Evolutionary conservation across 345 rosid species (phyloP), one percentile per base, ranked within the genome.

Genomic region (Adansonia digitata): DNA sequence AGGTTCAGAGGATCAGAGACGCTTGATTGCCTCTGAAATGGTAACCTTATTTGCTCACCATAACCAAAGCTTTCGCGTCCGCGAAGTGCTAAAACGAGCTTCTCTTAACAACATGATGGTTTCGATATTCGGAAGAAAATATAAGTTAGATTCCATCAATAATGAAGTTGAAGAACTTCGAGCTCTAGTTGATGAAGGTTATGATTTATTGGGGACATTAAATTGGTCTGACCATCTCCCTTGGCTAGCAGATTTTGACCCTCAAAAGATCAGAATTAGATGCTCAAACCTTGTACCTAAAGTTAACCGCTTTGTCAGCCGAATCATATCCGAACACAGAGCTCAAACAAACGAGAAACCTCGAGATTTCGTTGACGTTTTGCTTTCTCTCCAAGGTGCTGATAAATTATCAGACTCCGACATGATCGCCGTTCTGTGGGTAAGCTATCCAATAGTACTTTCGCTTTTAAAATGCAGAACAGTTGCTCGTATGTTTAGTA

Each of bases 391-490:
- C 7, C 80, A 87, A 59, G 94, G 89, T 14, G 73, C 83, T 5
- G 97, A 89, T 18, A 83, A 77, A 60, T 71, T 89, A 79, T 72
- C 85, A 12, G 88, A 91, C 57, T 69, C 88, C 12, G 94, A 91
- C 63, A 91, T 88, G 84, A 86, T 91, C 69, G 94, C 97, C 55
- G 92, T 91, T 75, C 86, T 91, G 14, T 91, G 97, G 97, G 97
- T 91, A 81, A 64, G 86, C 49, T 74, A 62, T 5, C 56, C 37
- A 48, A 35, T 37, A 8, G 27, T 63, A 37, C 14, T 24, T 68
- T 8, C 1, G n/a, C n/a, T 65, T 2, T 18, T 64, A 18, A 17
- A 17, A 64, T 27, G 13, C n/a, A n/a, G n/a, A n/a, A 27, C 63
- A 27, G 63, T 24, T 9, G 5, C 27, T 64, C 13, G 1, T 37